Conservation (phyloP, 2,329 filamentous ascomycete genomes). For the Arthrobotrys iridis region DNA sequence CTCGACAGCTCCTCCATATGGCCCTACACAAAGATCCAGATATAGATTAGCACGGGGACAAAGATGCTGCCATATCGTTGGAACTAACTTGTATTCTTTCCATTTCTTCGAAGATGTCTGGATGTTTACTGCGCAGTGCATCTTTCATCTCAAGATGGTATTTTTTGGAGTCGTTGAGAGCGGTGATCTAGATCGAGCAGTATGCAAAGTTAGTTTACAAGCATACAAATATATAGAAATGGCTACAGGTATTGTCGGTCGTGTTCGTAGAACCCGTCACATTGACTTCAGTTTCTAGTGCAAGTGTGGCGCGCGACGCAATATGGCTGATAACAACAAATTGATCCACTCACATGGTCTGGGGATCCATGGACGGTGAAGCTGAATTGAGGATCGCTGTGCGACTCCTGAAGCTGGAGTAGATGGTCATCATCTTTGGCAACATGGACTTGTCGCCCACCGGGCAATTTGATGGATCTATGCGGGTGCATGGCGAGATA, state of each 20-base stretch:
- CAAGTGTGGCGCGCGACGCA: not conserved
- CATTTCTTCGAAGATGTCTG: constrained; percentile 45
- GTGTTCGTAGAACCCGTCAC: not conserved
- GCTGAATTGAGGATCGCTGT: constrained; percentile 31
- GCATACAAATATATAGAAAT: not conserved
- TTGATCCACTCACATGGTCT: constrained; percentile 62
- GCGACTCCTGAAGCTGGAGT: constrained; percentile 19
- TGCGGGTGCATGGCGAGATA: not conserved
- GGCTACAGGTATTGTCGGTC: not conserved
- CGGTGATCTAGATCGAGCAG: constrained; percentile 10
- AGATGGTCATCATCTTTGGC: constrained; percentile 45
- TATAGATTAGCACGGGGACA: not conserved
- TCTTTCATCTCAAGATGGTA: constrained; percentile 59
- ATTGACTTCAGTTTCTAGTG: no score
- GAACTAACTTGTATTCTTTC: constrained; percentile 31
- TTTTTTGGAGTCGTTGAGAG: constrained; percentile 24
- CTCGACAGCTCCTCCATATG: constrained; percentile 47
- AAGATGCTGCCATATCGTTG: not conserved
- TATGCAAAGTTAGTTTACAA: not conserved
- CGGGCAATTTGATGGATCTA: constrained; percentile 26
- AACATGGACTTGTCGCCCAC: constrained; percentile 32
- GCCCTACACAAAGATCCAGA: not conserved
- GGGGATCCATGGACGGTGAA: constrained; percentile 55
- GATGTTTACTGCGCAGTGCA: constrained; percentile 31
- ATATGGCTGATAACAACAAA: not conserved